Evolutionary conservation across 106 monocot species (phyloP), one percentile per base, ranked within the genome.

Genomic region (Chionographis japonica): DNA sequence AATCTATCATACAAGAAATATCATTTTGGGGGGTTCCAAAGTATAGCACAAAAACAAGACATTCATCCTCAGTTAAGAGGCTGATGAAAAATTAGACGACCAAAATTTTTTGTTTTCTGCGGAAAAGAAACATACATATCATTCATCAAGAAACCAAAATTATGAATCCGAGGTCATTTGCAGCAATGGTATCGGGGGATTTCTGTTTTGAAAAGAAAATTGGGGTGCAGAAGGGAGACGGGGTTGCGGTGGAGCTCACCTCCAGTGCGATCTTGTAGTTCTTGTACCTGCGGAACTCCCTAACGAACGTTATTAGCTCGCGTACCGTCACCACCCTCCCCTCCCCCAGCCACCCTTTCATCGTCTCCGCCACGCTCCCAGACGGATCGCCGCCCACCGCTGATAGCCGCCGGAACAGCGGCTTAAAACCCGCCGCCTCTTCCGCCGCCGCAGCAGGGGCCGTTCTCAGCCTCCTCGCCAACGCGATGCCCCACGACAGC

Each of bases 371-470:
- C 72, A 87, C 86, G 64, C 79, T 83, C 13, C 82, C 82, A 16
- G 37, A 69, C 15, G 73, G 68, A 18, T 56, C 73, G 9, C 62
- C 58, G 2, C 79, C 77, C 49, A 87, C 66, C 2, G 60, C 76
- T 20, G 82, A 82, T 37, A 87, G 65, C 40, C 86, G 72, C 41
- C 79, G 72, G 70, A 77, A 87, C 10, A 83, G 82, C 6, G 79
- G 69, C 60, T 56, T 58, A 36, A 14, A 40, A 8, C 68, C 75
- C 50, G 13, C 63, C 67, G 6, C 41, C 37, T 15, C 35, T 19
- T 4, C 56, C 8, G 71, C 62, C 17, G 40, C 65, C 58, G 46
- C 60, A 6, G 37, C 49, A n/a, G 71, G 49, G 7, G 50, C 56
- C 12, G 71, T 61, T 56, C 74, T 61, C 16, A 78, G 60, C 62